Base-by-base conservation (phyloP, 768 basidiomycete genomes). In the Lactarius quietus region DNA sequence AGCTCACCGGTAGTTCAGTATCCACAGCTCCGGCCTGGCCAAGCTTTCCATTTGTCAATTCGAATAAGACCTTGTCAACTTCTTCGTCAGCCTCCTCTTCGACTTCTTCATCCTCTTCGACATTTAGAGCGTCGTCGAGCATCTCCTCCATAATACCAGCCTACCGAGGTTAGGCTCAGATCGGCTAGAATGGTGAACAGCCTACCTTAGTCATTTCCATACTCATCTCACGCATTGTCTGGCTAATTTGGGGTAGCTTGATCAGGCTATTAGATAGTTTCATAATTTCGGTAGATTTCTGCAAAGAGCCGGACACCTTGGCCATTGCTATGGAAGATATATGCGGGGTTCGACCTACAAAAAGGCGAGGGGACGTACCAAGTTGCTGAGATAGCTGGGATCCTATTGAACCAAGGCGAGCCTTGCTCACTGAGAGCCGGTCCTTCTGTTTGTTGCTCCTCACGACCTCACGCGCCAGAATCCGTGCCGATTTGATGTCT, bases 201-300 rank as follows among this genome's bases (percentile, higher is more conserved):
- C 26, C 18, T 62, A 90, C 96, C 85, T 98, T 98, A 67, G 92
- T 98, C 97, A 98, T 98, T 77, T 99, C 97, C 89, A 95, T 93
- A 71, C 90, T 93, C 94, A 99, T 95, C 73, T 97, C 91, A 39
- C 94, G 85, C 97, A 99, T 99, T 1, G 86, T 84, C 68, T 86
- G 88, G 76, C 89, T 90, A 56, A 98, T 86, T 75, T 98, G 94
- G 20, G 97, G 97, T 18, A 99, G 82, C 72, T 88, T 95, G 69
- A 98, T 80, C 55, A 98, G 83, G 31, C 89, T 79, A 78, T 96
- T 98, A n/a, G 95, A 95, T 48, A 95, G 82, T 78, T 91, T 98
- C 95, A 99, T 98, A 67, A 98, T 98, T 75, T 98, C 95, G 1
- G 96, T 95, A 8, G 95, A 97, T 76, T 95, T 97, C 78, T 98